Percentiles rank a stretch among this genome's conserved stretches.
Evolutionary conservation across 2,329 filamentous ascomycete genomes (phyloP).

Genomic region (Iodosphaeria phyllophila): DNA sequence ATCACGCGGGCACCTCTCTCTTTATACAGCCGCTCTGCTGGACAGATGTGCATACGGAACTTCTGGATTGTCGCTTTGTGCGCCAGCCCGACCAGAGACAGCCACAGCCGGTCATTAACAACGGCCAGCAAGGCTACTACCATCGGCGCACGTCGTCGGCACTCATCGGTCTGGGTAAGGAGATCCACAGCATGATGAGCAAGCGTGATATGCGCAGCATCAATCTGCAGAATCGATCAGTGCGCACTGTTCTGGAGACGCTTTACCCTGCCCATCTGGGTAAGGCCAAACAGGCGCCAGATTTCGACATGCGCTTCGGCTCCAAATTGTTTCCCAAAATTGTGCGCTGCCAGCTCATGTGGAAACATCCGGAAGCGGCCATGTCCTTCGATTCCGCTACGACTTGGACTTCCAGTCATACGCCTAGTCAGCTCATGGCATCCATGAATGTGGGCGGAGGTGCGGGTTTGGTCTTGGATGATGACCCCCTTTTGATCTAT

Average conservation of each 20-base stretch:
- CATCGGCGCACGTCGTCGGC: constrained; percentile 22
- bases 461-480: constrained; percentile 9
- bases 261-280: constrained; percentile 20
- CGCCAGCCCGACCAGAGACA: constrained; percentile 21
- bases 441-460: constrained; percentile 7
- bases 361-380: constrained; percentile 20
- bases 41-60: constrained; percentile 29
- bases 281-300: constrained; percentile 14
- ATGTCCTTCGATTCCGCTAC: constrained; percentile 17
- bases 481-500: constrained; percentile 23
- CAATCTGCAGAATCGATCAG: constrained; percentile 16
- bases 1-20: constrained; percentile 26
- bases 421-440: constrained; percentile 8
- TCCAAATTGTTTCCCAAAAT: constrained; percentile 22
- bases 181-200: constrained; percentile 17
- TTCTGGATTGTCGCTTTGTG: constrained; percentile 28
- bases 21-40: constrained; percentile 34
- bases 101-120: constrained; percentile 19
- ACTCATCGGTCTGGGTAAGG: constrained; percentile 21
- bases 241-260: constrained; percentile 23
- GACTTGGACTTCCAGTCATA: constrained; percentile 16
- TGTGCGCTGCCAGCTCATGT: constrained; percentile 29
- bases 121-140: too few species aligned
- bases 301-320: constrained; percentile 32
- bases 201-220: constrained; percentile 22